Conservation (phyloP, 2,329 filamentous ascomycete genomes). For the Cercospora brassicicola region DNA sequence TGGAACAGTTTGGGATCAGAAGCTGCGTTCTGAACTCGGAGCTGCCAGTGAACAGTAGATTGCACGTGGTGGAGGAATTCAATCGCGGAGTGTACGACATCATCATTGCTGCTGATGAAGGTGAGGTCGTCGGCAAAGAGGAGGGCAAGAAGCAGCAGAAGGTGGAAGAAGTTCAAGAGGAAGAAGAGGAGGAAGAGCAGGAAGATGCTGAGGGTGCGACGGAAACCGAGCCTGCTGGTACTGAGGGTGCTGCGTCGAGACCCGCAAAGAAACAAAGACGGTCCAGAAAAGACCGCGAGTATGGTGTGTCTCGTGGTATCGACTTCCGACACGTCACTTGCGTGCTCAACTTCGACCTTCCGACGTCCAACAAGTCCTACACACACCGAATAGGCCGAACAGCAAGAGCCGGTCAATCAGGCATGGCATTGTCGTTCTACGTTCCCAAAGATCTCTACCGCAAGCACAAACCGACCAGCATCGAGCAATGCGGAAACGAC, state of each 20-base stretch:
- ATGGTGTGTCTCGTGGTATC: constrained; percentile 91
- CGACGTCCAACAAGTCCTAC: constrained; percentile 83
- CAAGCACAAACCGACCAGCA: constrained; percentile 84
- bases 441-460: constrained; percentile 77
- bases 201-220: constrained; percentile 27
- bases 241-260: constrained; percentile 35
- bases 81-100: constrained; percentile 97
- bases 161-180: constrained; percentile 34
- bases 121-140: constrained; percentile 74
- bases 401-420: constrained; percentile 83
- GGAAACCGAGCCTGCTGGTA: constrained; percentile 30
- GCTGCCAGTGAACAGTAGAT: constrained; percentile 84
- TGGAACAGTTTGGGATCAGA: constrained; percentile 95
- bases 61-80: constrained; percentile 96
- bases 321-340: constrained; percentile 95
- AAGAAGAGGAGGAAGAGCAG: constrained; percentile 37
- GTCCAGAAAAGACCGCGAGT: constrained; percentile 72
- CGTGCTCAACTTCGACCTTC: constrained; percentile 96
- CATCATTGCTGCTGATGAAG: constrained; percentile 92
- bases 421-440: constrained; percentile 95
- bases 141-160: constrained; percentile 40
- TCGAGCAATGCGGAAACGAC: constrained; percentile 74
- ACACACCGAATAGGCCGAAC: constrained; percentile 96
- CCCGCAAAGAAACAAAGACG: constrained; percentile 63
- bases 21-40: constrained; percentile 94